Evolutionary conservation across 176 grass and related monocot species (phyloP).

Genomic region (Phoenix dactylifera): DNA sequence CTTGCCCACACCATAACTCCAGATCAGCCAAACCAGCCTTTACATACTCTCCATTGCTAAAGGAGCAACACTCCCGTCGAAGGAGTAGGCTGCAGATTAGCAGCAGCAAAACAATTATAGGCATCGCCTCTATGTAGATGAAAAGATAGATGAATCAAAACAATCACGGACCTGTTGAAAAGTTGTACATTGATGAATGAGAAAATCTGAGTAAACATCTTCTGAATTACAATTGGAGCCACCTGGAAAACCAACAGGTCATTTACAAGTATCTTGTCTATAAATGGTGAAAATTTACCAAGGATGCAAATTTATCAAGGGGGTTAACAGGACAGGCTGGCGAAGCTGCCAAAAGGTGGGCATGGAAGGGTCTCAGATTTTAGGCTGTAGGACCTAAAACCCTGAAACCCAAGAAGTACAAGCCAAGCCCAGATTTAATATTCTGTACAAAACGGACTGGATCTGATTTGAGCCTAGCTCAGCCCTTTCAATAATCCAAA

Average conservation of each 20-base stretch:
- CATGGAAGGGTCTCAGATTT: too few relatives aligned
- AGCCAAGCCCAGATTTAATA: too few relatives aligned
- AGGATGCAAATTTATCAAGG: too few relatives aligned
- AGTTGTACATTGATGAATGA: conserved; percentile 88
- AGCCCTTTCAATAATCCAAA: too few relatives aligned
- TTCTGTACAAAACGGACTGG: too few relatives aligned
- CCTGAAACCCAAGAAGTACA: too few relatives aligned
- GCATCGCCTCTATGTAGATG: background rate
- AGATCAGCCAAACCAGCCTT: conserved; percentile 1
- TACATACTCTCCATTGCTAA: conserved; percentile 71
- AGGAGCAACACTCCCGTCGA: conserved; percentile 94
- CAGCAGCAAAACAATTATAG: conserved; percentile 7
- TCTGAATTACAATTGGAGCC: conserved; percentile 66
- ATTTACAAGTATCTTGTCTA: background rate
- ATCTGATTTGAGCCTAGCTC: too few relatives aligned
- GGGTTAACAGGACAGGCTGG: too few relatives aligned
- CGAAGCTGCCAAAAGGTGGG: too few relatives aligned
- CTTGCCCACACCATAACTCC: background rate
- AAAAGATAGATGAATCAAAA: conserved; percentile 13
- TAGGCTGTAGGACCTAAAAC: too few relatives aligned
- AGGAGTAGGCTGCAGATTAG: conserved; percentile 65
- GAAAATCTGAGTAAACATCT: conserved; percentile 85
- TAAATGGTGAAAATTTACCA: conserved; percentile 11
- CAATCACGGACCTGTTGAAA: conserved; percentile 61
- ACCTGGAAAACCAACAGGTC: conserved; percentile 32